Evolutionary conservation across 495 filamentous ascomycete genomes (phyloP).

Genomic region (Durotheca rogersii): DNA sequence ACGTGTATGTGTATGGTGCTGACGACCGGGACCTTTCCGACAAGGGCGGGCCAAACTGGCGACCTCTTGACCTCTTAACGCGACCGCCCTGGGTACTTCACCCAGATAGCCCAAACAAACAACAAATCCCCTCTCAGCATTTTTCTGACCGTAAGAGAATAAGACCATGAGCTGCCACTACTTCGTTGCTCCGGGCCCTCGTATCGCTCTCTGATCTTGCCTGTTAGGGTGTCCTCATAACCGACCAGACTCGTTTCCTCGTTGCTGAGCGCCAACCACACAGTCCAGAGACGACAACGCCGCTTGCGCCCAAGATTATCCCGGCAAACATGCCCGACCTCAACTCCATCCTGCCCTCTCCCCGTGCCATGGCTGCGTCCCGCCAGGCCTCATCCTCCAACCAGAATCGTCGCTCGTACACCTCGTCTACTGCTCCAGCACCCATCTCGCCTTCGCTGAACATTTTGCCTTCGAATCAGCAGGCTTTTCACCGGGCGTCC

Average conservation of each 20-base stretch:
- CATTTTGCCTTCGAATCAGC: slow-evolving; percentile 57
- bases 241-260: neutral
- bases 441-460: slow-evolving; percentile 42
- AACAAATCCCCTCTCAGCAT: neutral
- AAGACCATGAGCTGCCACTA: too few species aligned
- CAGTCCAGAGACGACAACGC: neutral
- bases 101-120: slow-evolving; percentile 19
- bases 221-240: neutral
- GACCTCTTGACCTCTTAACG: slow-evolving; percentile 16
- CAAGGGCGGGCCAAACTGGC: neutral
- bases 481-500: slow-evolving; percentile 49
- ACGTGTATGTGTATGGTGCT: too few species aligned
- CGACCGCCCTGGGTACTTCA: slow-evolving; percentile 12
- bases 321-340: slow-evolving; percentile 54
- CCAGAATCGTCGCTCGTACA: slow-evolving; percentile 25
- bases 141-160: too few species aligned
- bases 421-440: slow-evolving; percentile 28
- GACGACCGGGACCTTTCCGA: neutral
- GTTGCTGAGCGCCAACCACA: slow-evolving; percentile 3
- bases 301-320: neutral
- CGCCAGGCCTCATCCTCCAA: slow-evolving; percentile 32
- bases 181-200: neutral
- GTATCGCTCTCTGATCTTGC: slow-evolving; percentile 5
- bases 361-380: slow-evolving; percentile 44
- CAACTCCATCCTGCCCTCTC: slow-evolving; percentile 59